phyloP scores from a whole-genome alignment of 768 basidiomycete species.

The Termitomyces sp. region DNA sequence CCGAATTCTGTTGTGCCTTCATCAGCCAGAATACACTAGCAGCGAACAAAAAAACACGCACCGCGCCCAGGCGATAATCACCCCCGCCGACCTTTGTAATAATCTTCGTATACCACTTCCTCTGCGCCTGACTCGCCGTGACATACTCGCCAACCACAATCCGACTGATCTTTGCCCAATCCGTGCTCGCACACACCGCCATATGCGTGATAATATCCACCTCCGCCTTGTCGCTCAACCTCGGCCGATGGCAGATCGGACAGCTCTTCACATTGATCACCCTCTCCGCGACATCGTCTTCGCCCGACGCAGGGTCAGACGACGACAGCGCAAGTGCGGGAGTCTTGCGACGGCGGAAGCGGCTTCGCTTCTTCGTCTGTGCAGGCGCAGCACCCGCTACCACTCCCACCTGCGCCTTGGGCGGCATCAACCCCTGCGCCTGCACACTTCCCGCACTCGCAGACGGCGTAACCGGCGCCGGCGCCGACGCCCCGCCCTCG shows the following conservation, averaged over 20 bases:
- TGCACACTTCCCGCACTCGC: neutral
- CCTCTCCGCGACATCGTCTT: conserved; percentile 53
- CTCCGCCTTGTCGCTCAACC: conserved; percentile 82
- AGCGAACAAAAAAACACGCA: conserved; percentile 33
- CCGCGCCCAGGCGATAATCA: conserved; percentile 86
- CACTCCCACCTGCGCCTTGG: neutral
- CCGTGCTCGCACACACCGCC: conserved; percentile 91
- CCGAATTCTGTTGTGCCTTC: conserved; percentile 63
- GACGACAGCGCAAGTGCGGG: neutral
- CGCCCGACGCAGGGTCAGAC: neutral
- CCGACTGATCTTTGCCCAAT: conserved; percentile 85
- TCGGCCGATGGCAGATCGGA: conserved; percentile 86
- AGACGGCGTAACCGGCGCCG: conserved; percentile 13
- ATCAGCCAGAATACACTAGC: neutral
- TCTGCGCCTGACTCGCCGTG: conserved; percentile 89
- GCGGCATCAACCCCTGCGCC: neutral
- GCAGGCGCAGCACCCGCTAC: neutral
- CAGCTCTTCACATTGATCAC: conserved; percentile 95
- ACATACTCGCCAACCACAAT: conserved; percentile 95
- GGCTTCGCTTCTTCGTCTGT: conserved; percentile 10
- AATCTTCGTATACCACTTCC: conserved; percentile 95
- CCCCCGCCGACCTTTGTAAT: conserved; percentile 83
- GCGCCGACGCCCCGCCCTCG: conserved; percentile 26
- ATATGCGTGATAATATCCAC: conserved; percentile 94
- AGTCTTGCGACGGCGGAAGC: conserved; percentile 10